Conservation (phyloP, 352 stramenopile genomes). For the Phytophthora brassicae region DNA sequence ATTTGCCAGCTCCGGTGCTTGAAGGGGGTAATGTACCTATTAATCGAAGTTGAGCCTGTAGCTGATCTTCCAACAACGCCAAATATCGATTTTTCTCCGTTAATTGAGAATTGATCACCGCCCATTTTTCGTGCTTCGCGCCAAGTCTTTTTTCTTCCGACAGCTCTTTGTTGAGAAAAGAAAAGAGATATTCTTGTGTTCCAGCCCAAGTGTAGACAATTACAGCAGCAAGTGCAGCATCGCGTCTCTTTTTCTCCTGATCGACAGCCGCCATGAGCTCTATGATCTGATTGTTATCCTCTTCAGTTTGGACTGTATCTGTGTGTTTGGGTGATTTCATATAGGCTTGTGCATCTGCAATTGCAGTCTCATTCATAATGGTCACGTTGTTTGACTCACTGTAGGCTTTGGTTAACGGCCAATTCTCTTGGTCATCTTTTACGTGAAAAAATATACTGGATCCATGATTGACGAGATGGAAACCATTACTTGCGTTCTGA, state of each 20-base stretch:
- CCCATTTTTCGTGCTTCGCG: background rate
- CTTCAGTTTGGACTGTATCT: background rate
- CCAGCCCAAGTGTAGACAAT: background rate
- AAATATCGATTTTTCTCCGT: background rate
- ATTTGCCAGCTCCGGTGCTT: background rate
- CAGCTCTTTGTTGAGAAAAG: background rate
- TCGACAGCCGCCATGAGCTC: background rate
- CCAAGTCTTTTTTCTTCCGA: background rate
- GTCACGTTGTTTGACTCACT: background rate
- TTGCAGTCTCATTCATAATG: conserved; percentile 4
- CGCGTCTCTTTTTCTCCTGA: background rate
- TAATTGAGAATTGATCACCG: background rate
- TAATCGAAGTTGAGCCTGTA: background rate
- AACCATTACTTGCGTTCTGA: background rate
- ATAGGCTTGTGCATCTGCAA: background rate
- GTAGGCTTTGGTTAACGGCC: background rate
- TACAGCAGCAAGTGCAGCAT: background rate
- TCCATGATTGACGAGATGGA: background rate
- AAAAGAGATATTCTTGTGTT: background rate
- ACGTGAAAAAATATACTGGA: background rate
- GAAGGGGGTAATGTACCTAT: background rate
- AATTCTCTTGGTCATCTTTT: background rate
- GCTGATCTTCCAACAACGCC: background rate
- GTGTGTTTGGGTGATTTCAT: background rate
- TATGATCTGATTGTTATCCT: background rate